Evolutionary conservation across 768 basidiomycete genomes (phyloP), one percentile per base, ranked within the genome.

Genomic region (Kwoniella mangroviensis): DNA sequence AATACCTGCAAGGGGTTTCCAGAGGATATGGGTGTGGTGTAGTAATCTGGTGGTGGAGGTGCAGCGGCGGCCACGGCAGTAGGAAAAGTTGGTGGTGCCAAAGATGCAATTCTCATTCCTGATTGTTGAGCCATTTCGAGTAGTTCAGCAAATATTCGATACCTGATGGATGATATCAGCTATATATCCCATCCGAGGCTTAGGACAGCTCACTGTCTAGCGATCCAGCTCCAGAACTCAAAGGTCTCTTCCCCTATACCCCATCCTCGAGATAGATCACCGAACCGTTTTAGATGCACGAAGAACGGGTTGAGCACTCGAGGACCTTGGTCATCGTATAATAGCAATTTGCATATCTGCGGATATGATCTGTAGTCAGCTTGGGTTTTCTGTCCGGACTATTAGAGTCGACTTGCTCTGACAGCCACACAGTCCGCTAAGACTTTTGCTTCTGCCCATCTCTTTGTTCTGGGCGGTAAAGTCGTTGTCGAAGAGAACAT

Each of bases 361-460:
- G 11, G 15, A 10, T 53, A 11, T 34, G 6, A 19, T 19, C 40
- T 10, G 45, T 34, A 60, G 5, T 49, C 10, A 49, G 45, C 45
- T 11, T 49, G 45, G 13, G 3, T 49, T 17, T 13, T 6, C 19
- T 19, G 2, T 17, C 3, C n/a, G 42, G 12, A 43, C 7, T 65
- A 2, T 12, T 13, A 49, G 13, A 28, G 22, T 49, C 40, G 24
- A 70, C 84, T 66, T 70, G 92, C 94, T 86, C 97, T 95, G 80
- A 97, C 86, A 68, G 90, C 92, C 71, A 98, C 90, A 73, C 93
- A 92, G 80, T 99, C 97, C 0, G 93, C 94, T 2, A 98, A 87
- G 1, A 98, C 97, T 82, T 95, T 97, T 3, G 96, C 96, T 82
- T 99, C 97, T 17, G 95, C 94, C 96, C 96, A 98, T 40, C 96